These are phyloP conservation scores for Funneliformis mosseae DNA, from an alignment of 192 early-diverging fungal genomes.

Conservation along the genomic window DNA sequence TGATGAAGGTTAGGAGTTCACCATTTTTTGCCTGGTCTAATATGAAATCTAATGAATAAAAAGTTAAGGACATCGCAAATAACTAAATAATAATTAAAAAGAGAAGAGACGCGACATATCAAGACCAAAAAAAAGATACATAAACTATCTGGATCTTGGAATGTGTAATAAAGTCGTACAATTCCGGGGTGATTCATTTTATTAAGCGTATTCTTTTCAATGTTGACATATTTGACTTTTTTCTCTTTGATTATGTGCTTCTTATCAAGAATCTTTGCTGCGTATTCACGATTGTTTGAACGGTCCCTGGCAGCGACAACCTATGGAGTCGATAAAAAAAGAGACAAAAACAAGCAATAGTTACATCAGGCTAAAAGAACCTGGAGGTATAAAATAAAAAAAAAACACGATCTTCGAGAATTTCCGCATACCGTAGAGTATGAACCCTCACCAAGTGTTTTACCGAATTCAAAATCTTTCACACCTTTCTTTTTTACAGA, in stretches of 20 bases:
- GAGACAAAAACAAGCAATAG: background rate
- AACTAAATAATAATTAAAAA: slow-evolving; percentile 1
- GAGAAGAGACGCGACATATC: background rate
- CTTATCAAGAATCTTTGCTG: slow-evolving; percentile 90
- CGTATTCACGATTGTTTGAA: slow-evolving; percentile 69
- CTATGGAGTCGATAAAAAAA: slow-evolving; percentile 14
- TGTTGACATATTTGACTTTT: slow-evolving; percentile 95
- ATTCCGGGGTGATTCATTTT: slow-evolving; percentile 86
- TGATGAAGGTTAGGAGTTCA: slow-evolving; percentile 85
- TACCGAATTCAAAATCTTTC: slow-evolving; percentile 84
- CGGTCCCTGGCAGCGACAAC: slow-evolving; percentile 81
- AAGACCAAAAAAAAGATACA: slow-evolving; percentile 49
- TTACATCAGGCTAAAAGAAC: background rate
- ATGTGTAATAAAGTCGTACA: slow-evolving; percentile 93
- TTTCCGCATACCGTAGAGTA: slow-evolving; percentile 80
- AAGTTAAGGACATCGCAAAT: slow-evolving; percentile 6
- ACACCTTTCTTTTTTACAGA: slow-evolving; percentile 68
- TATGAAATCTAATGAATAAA: slow-evolving; percentile 72
- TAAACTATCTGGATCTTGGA: slow-evolving; percentile 87
- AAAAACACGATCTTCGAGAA: too few species aligned
- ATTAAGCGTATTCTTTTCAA: slow-evolving; percentile 90
- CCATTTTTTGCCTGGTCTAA: slow-evolving; percentile 90
- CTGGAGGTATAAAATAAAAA: background rate
- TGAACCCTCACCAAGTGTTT: slow-evolving; percentile 88
- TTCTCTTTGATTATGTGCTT: slow-evolving; percentile 91